Evolutionary conservation across 75 land plant species (phyloP), one percentile per base, ranked within the genome.

Genomic region (Cupressus sempervirens): DNA sequence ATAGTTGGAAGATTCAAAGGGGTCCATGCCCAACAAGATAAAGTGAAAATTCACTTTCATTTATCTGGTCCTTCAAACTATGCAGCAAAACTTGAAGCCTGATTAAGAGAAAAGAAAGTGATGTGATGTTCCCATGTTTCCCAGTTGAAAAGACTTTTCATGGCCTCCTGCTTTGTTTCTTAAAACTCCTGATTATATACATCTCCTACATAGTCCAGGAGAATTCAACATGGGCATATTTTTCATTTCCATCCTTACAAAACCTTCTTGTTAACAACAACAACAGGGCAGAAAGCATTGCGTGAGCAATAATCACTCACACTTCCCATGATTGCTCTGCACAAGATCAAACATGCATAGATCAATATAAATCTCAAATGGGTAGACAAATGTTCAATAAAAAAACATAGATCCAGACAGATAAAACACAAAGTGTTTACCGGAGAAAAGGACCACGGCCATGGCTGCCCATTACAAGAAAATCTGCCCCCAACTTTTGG

Each of bases 251-350:
- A 50, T 50, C 53, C 15, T 65, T 26, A 26, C 81, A 74, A 74
- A 12, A 74, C 38, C 38, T 74, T 74, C 11, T 74, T 74, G 56
- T 82, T 53, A 6, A 82, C 67, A 6, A 54, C 35, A 30, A 54
- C 32, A 30, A 82, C 75, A 29, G 83, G 83, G 83, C 83, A 82
- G 0, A 15, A 0, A 7, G 62, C 83, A 23, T 82, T 82, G 10
- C 62, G 83, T n/a, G n/a, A 32, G 38, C 83, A 82, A 38, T 54
- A 48, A 34, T 46, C 83, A 23, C 83, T 82, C 62, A 82, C 83
- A 32, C 75, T 82, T 48, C 83, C 83, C 68, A 18, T 14, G 8
- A 82, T 29, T 82, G 83, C 62, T 53, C 83, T 82, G 83, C 62
- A 82, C 29, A 40, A 3, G 12, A 75, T 65, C 53, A 72, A 72